Conservation (phyloP, 345 rosid genomes). For the Jatropha curcas region DNA sequence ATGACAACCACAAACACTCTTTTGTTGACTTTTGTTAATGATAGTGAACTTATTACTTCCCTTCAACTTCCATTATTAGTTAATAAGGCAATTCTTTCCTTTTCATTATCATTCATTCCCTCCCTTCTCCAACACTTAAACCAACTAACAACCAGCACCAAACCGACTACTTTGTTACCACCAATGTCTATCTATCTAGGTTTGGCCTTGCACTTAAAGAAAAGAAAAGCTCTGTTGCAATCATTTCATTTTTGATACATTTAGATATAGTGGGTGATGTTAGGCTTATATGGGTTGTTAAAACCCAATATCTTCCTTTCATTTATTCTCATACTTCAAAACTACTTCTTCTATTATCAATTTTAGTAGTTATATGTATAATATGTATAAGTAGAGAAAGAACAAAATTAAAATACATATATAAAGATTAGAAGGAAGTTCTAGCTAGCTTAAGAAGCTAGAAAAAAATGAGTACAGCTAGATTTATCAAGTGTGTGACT, state of each 20-base stretch:
- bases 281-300: slow-evolving; percentile 23
- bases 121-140: slow-evolving; percentile 45
- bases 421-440: background rate
- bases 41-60: background rate
- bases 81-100: slow-evolving; percentile 28
- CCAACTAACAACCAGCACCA: slow-evolving; percentile 49
- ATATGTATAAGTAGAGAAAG: slow-evolving; percentile 1
- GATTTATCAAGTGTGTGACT: slow-evolving; percentile 80
- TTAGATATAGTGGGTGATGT: slow-evolving; percentile 26
- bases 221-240: slow-evolving; percentile 29
- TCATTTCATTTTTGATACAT: slow-evolving; percentile 33
- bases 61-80: slow-evolving; percentile 13
- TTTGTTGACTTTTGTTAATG: slow-evolving; percentile 13
- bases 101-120: slow-evolving; percentile 21
- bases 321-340: slow-evolving; percentile 4
- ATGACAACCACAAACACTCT: background rate
- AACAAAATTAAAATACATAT: background rate
- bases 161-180: slow-evolving; percentile 30
- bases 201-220: slow-evolving; percentile 49
- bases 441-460: slow-evolving; percentile 1
- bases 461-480: slow-evolving; percentile 62
- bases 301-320: slow-evolving; percentile 10
- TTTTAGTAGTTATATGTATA: too few species aligned
- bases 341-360: slow-evolving; percentile 7
- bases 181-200: background rate